Conservation (phyloP, 2,329 filamentous ascomycete genomes). For the Talaromyces verruculosus region DNA sequence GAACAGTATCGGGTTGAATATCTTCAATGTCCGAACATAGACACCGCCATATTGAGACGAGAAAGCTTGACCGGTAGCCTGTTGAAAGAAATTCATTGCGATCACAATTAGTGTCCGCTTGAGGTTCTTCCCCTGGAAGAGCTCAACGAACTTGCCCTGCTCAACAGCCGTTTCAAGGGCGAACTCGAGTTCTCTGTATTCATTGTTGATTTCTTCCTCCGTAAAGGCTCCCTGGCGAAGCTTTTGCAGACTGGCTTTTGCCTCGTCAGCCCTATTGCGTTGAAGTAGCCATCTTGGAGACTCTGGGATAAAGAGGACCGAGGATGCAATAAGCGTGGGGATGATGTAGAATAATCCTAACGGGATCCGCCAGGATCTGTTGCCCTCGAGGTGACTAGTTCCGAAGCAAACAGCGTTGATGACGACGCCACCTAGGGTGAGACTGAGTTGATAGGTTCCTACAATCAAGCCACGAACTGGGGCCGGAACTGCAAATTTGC, state of each 20-base stretch:
- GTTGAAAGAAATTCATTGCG: not conserved
- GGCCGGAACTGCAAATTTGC: not conserved
- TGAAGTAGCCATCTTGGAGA: conserved; percentile 12
- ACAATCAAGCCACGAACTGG: conserved; percentile 5
- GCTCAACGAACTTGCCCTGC: not conserved
- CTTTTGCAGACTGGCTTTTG: not conserved
- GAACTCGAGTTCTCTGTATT: not conserved
- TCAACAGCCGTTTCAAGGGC: not conserved
- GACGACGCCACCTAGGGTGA: not conserved
- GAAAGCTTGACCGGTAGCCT: not conserved
- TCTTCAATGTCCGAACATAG: not conserved
- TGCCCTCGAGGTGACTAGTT: not conserved
- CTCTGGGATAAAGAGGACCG: conserved; percentile 1
- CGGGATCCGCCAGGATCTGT: not conserved
- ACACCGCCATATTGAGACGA: not conserved
- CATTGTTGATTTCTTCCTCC: not conserved
- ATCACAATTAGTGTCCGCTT: not conserved
- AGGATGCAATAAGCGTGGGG: not conserved
- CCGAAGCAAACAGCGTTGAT: not conserved
- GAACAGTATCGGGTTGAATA: not conserved
- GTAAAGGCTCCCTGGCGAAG: not conserved
- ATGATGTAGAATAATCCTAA: conserved; percentile 10
- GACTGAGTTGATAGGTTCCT: conserved; percentile 9
- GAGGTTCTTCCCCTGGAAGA: not conserved
- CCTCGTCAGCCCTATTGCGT: not conserved